Base-by-base conservation (phyloP, 495 filamentous ascomycete species). In the Cairneyella variabilis region DNA sequence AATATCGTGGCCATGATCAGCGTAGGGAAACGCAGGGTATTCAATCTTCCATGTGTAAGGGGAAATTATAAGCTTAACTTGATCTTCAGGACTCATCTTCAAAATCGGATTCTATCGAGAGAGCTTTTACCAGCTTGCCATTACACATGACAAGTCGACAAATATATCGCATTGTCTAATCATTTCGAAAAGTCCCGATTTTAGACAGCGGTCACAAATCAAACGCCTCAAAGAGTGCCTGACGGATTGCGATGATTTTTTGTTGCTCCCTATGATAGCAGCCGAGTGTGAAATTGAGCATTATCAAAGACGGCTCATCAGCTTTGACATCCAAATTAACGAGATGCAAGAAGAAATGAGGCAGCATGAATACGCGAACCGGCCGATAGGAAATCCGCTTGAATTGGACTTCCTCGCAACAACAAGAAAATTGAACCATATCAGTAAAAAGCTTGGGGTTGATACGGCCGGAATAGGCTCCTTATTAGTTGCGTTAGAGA, bases 301-400 rank as follows among this genome's bases (percentile, higher is more conserved):
- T 16, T 37, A 20, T 3, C 16, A 7, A 5, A 17, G 8, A 3
- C 36, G 48, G 10, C 20, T 51, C 25, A 21, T 30, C 6, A 12
- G 12, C 7, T 25, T 23, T 3, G 25, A 42, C 20, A 10, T 30
- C 11, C 16, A 20, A 14, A 3, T 51, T 2, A 30, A 53, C 26
- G 28, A 36, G 2, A 23, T 53, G 7, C 40, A 53, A 28, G 51
- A 53, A 23, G 21, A 7, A 7, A 53, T 53, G 51, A 41, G 51
- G 4, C 51, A 53, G 28, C 51, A 53, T 38, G 40, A 53, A 1
- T 46, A 25, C 14, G 2, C 3, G 14, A 21, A 25, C 10, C 3
- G 25, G 2, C 51, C 51, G 0, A 6, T 25, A 3, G 40, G 51
- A 11, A 46, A 53, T 20, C 51, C 51, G 5, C 18, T 53, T 6